phyloP scores from a whole-genome alignment of 2,329 filamentous ascomycete species.

The Curvularia lunata region DNA sequence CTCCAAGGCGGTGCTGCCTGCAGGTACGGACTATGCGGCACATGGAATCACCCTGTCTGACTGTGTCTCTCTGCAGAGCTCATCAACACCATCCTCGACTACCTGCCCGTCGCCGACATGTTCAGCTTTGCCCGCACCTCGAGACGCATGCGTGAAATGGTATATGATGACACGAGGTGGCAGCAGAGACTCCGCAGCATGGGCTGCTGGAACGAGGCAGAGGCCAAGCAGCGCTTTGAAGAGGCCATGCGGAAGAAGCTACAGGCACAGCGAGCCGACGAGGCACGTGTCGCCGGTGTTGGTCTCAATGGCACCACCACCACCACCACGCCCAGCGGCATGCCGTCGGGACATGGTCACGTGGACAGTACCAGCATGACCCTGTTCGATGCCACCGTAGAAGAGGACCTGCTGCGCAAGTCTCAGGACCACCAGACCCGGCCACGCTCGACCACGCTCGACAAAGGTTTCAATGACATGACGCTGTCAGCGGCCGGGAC shows the following conservation, averaged over 20 bases:
- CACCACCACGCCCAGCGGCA: conserved; percentile 35
- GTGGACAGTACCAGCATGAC: conserved; percentile 60
- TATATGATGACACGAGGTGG: conserved; percentile 97
- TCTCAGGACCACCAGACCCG: conserved; percentile 44
- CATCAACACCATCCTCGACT: conserved; percentile 84
- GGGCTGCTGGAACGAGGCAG: conserved; percentile 88
- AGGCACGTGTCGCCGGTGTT: conserved; percentile 47
- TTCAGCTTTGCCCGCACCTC: conserved; percentile 85
- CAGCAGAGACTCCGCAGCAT: conserved; percentile 83
- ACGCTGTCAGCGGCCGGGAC: conserved; percentile 55
- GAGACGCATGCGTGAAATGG: conserved; percentile 92
- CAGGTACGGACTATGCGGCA: conserved; percentile 61
- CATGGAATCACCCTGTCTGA: not conserved
- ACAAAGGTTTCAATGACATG: conserved; percentile 83
- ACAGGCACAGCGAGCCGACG: conserved; percentile 61
- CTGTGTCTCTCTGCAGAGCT: conserved; percentile 66
- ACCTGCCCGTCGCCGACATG: conserved; percentile 83
- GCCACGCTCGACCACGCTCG: conserved; percentile 46
- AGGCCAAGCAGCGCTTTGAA: conserved; percentile 82
- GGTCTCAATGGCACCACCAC: conserved; percentile 43
- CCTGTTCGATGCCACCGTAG: conserved; percentile 74
- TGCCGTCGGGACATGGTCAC: conserved; percentile 44
- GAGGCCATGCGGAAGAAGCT: conserved; percentile 64
- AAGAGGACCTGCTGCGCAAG: conserved; percentile 65
- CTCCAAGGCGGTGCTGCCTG: conserved; percentile 78